phyloP scores from a whole-genome alignment of 225 moss, liverwort and hornwort species.

The Asterella californica region DNA sequence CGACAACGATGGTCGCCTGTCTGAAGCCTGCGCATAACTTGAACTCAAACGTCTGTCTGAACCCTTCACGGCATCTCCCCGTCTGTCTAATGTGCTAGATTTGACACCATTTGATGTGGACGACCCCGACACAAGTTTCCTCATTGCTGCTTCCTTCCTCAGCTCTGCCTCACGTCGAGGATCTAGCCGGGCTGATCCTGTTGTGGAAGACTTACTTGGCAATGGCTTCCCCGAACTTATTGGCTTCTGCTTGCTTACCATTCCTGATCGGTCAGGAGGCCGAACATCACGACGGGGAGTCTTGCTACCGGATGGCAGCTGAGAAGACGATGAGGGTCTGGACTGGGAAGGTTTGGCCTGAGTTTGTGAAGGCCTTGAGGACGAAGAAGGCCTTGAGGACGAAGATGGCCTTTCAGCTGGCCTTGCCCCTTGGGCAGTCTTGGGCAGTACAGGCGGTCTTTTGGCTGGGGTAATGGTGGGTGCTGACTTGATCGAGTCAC shows the following conservation, averaged over 20 bases:
- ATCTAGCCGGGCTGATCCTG: slow-evolving; percentile 40
- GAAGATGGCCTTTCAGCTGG: no score
- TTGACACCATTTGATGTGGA: slow-evolving; percentile 36
- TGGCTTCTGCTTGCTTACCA: slow-evolving; percentile 7
- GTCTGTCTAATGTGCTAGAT: slow-evolving; percentile 16
- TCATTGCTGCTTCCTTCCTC: slow-evolving; percentile 31
- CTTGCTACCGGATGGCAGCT: slow-evolving; percentile 8
- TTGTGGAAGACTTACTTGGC: slow-evolving; percentile 39
- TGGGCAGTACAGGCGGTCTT: no score
- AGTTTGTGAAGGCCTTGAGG: slow-evolving; percentile 19
- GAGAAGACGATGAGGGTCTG: slow-evolving; percentile 18
- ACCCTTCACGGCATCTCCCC: neutral
- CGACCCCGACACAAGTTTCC: slow-evolving; percentile 13
- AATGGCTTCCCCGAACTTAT: slow-evolving; percentile 15
- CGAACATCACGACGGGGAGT: neutral
- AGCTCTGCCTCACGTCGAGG: slow-evolving; percentile 39
- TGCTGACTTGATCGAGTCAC: slow-evolving; percentile 6
- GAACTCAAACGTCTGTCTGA: slow-evolving; percentile 12
- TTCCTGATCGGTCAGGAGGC: slow-evolving; percentile 5
- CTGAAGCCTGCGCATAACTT: slow-evolving; percentile 6
- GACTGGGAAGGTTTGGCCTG: slow-evolving; percentile 14
- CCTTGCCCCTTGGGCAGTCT: no score
- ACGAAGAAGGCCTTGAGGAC: slow-evolving; percentile 10
- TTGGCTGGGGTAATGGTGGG: slow-evolving; percentile 1
- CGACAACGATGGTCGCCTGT: slow-evolving; percentile 15